Evolutionary conservation across 1,284 basidiomycete species (phyloP).

Genomic region (Xerocomus minutiporus): DNA sequence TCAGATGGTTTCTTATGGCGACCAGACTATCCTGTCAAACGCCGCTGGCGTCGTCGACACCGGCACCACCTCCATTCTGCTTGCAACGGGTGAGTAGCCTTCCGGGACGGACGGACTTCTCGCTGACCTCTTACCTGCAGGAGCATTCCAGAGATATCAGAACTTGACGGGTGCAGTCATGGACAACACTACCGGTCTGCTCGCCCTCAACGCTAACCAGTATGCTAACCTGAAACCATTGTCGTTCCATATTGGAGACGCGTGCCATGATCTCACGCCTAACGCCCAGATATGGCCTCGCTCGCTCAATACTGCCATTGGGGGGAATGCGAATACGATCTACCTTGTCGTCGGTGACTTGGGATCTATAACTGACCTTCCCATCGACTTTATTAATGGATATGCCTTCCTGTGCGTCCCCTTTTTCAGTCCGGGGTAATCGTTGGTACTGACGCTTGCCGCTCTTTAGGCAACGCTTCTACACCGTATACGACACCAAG

Average conservation of each 20-base stretch:
- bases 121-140: slow-evolving; percentile 17
- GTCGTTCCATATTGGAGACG: slow-evolving; percentile 28
- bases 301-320: slow-evolving; percentile 39
- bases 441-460: neutral
- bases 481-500: neutral
- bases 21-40: neutral
- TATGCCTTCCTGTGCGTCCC: slow-evolving; percentile 19
- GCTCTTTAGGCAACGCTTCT: neutral
- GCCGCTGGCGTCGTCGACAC: slow-evolving; percentile 51
- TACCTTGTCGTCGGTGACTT: slow-evolving; percentile 39
- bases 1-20: neutral
- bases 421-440: neutral
- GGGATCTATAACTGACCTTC: slow-evolving; percentile 28
- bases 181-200: slow-evolving; percentile 43
- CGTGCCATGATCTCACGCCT: slow-evolving; percentile 38
- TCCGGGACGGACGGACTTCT: neutral
- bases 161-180: slow-evolving; percentile 46
- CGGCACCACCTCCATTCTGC: slow-evolving; percentile 46
- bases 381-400: slow-evolving; percentile 15
- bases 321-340: slow-evolving; percentile 37
- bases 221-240: slow-evolving; percentile 19
- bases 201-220: slow-evolving; percentile 34
- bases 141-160: slow-evolving; percentile 50
- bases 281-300: slow-evolving; percentile 56
- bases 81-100: slow-evolving; percentile 34